Base-by-base conservation (phyloP, 2,329 filamentous ascomycete species). In the Talaromyces sp. region DNA sequence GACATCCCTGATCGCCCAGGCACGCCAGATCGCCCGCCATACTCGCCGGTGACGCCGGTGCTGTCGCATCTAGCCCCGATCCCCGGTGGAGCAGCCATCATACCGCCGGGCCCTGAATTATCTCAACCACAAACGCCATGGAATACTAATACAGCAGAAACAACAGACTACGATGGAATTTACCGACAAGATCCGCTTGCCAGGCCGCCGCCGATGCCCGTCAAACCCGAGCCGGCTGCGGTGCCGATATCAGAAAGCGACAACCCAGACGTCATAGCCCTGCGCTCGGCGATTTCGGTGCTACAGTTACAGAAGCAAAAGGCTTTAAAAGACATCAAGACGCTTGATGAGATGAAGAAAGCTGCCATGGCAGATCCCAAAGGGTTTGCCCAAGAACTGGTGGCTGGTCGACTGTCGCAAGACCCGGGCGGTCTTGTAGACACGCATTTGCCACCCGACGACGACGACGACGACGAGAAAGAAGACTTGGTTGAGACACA, bases 231-330 rank as follows among this genome's bases (percentile, higher is more conserved):
- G 58, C 76, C 77, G 1, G 63, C 73, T n/a, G 69, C 77, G 2
- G 69, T 78, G 3, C 77, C 78, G 10, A 74, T 81, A 58, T 78
- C 76, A 31, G 75, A 80, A 60, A 77, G 76, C 57, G 75, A 78
- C 59, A 96, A 96, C 70, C 87, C 91, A 8, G 93, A 97, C 78
- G 91, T 89, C 26, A 88, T 97, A 62, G 93, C 93, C 5, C 82
- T 97, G 62, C 87, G 88, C 65, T 90, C 89, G 27, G 90, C 92
- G 52, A 91, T 97, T 62, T 88, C 90, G 9, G 87, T 96, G 56
- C 80, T 97, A 53, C 91, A 96, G 76, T 82, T 96, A 65, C 93
- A 97, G 78, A 87, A 87, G 64, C 86, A 88, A 69, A 89, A 89
- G 71, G 91, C 91, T 46, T 79, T 86, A 55, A 83, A 84, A 53